A percentile compares a stretch with the other conserved stretches of the same genome.
Evolutionary conservation across 2,329 filamentous ascomycete genomes (phyloP).

Genomic region (Drechslera avenae): DNA sequence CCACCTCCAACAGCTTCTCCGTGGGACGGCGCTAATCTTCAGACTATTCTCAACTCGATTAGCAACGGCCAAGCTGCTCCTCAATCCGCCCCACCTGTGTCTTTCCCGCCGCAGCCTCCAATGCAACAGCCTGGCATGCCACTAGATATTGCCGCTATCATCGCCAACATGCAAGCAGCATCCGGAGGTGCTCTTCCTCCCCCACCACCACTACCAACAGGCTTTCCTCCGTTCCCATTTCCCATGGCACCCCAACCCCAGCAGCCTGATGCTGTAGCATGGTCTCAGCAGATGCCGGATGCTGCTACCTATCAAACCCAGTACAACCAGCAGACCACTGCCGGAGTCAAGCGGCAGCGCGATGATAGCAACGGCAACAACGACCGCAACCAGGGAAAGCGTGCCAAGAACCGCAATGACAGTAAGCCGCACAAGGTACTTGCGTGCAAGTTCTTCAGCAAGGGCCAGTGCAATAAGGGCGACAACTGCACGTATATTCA

Average conservation of each 20-base stretch:
- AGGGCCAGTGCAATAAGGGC: constrained; percentile 74
- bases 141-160: constrained; percentile 30
- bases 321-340: constrained; percentile 37
- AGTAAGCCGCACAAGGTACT: constrained; percentile 46
- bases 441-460: constrained; percentile 71
- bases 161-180: constrained; percentile 32
- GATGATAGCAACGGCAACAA: constrained; percentile 38
- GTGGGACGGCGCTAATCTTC: constrained; percentile 35
- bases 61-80: constrained; percentile 19
- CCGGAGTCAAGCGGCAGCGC: constrained; percentile 44
- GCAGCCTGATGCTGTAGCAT: constrained; percentile 15
- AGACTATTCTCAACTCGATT: constrained; percentile 35
- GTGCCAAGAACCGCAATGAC: constrained; percentile 27
- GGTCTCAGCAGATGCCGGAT: constrained; percentile 23
- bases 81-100: constrained; percentile 20
- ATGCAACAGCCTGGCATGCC: constrained; percentile 21
- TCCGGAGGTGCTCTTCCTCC: constrained; percentile 24
- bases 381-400: constrained; percentile 60
- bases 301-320: constrained; percentile 17
- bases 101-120: constrained; percentile 17
- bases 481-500: constrained; percentile 77
- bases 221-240: constrained; percentile 24
- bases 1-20: constrained; percentile 21
- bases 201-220: constrained; percentile 32
- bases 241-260: constrained; percentile 15